These are phyloP conservation scores for Cadophora sp. DNA, from an alignment of 2,329 filamentous ascomycete genomes.

Conservation along the genomic window DNA sequence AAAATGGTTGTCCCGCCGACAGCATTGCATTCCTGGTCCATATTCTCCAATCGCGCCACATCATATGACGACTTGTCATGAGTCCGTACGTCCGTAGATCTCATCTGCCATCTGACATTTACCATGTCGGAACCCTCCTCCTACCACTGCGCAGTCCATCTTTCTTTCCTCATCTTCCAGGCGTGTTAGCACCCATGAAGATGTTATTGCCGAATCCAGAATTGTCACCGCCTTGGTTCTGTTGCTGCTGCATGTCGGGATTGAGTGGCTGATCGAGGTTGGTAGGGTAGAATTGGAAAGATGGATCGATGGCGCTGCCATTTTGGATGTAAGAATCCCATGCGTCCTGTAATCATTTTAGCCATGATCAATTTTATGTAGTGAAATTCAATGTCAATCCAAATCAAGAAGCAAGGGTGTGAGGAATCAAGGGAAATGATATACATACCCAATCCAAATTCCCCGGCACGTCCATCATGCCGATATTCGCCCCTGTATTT, in stretches of 20 bases:
- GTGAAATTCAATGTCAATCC: too few relatives aligned
- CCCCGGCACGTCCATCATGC: conserved; percentile 59
- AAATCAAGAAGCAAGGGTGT: too few relatives aligned
- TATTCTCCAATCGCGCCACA: too few relatives aligned
- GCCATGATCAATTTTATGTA: too few relatives aligned
- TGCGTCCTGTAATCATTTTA: conserved; percentile 57
- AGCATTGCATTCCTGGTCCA: too few relatives aligned
- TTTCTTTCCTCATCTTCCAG: conserved; percentile 35
- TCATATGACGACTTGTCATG: too few relatives aligned
- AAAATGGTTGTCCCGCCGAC: too few relatives aligned
- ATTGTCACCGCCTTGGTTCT: conserved; percentile 26
- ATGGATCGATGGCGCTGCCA: conserved; percentile 46
- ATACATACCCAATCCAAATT: conserved; percentile 68
- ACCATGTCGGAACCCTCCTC: neutral
- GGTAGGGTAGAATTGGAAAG: conserved; percentile 42
- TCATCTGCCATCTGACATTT: neutral
- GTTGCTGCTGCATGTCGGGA: conserved; percentile 27
- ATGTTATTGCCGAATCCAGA: conserved; percentile 39
- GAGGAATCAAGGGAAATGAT: too few relatives aligned
- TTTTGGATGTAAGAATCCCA: conserved; percentile 75
- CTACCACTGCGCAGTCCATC: neutral
- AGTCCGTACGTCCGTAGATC: too few relatives aligned
- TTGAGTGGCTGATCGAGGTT: conserved; percentile 34
- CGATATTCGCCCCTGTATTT: conserved; percentile 49
- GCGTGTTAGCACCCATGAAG: conserved; percentile 46